Base-by-base conservation (phyloP, 2,329 filamentous ascomycete species). In the Penicillium sp. region DNA sequence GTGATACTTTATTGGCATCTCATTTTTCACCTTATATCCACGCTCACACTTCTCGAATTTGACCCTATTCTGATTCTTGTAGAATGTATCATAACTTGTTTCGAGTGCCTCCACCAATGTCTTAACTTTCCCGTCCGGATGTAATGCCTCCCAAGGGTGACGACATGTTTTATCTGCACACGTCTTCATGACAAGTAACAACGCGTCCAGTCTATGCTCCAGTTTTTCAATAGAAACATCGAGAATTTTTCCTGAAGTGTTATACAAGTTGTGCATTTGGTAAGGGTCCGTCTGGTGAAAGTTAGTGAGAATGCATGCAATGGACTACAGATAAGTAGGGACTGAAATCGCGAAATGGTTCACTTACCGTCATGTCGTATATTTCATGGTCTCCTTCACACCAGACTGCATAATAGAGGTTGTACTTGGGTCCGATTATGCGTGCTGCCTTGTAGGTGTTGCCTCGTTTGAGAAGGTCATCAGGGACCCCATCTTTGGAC, bases 381-480 rank as follows among this genome's bases (percentile, higher is more conserved):
- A 72, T 55, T 37, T 74, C 65, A 48, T 72, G 68, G 34, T 71
- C 70, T 6, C 67, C 67, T 14, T 48, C 71, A 47, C 71, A 74
- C 67, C 68, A 72, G 1, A 72, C 69, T 1, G 65, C 68, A 49
- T 74, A 74, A 46, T 69, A 72, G 3, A 74, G 54, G 45, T 68
- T 67, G 26, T 72, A 73, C 2, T 52, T 58, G 1, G 64, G 48
- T 1, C 65, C 59, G 6, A 67, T 52, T 44, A 70, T 48, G 7
- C 53, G 48, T 3, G 48, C 23, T 1, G 34, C 43, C 26, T 55
- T 55, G 28, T 55, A 55, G 1, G 53, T 55, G 18, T 54, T 54
- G 5, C 24, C 24, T 10, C 24, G 24, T 54, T 54, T 3, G 16
- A 34, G 5, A 48, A 28, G 24, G 10, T 28, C 24, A 28, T 28